Conservation (phyloP, 257 asterid genomes). For the Plantago elongata region DNA sequence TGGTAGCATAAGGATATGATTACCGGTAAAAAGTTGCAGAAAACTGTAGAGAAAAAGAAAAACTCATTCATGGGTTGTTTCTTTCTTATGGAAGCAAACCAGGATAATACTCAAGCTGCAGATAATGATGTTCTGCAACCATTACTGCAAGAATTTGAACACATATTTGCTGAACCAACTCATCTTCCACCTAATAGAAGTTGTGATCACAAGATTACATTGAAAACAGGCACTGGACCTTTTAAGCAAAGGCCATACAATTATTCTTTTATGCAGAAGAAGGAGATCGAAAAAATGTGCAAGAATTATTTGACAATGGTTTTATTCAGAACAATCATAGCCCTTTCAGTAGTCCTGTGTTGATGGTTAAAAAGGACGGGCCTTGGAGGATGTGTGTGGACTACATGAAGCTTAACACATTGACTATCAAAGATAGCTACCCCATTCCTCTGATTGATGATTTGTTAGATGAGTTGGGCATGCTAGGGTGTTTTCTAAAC, state of each 20-base stretch:
- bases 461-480: not conserved
- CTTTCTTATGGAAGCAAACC: not conserved
- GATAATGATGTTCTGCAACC: no score
- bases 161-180: not conserved
- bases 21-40: not conserved
- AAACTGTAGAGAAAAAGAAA: no score
- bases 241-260: not conserved
- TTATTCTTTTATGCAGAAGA: not conserved
- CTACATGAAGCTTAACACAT: constrained; percentile 3
- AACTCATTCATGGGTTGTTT: not conserved
- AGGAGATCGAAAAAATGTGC: not conserved
- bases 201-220: not conserved
- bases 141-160: no score
- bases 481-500: not conserved
- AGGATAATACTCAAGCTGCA: no score
- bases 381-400: not conserved
- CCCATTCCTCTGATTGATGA: constrained; percentile 16
- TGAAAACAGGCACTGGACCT: not conserved
- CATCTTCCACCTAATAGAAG: not conserved
- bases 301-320: not conserved
- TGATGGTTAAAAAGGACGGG: constrained; percentile 4
- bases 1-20: not conserved
- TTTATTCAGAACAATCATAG: not conserved
- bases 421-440: no score
- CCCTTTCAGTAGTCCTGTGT: not conserved